These are phyloP conservation scores for Harringtonia aguacate DNA, from an alignment of 2,329 filamentous ascomycete species.

Conservation along the genomic window DNA sequence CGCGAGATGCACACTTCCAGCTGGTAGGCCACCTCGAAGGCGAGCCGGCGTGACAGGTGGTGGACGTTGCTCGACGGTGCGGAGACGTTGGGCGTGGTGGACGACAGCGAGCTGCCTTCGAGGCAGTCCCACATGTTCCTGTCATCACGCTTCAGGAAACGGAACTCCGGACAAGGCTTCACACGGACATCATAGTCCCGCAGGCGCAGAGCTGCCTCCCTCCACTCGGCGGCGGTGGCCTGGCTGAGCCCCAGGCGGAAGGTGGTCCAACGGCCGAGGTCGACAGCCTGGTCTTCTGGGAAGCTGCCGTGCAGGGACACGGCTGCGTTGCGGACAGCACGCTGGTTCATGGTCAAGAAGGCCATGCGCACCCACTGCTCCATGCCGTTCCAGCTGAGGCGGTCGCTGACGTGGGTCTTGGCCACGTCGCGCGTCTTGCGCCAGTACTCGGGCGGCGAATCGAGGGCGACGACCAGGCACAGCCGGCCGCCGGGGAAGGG, in stretches of 20 bases:
- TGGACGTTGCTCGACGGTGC: slow-evolving; percentile 4
- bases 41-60: slow-evolving; percentile 25
- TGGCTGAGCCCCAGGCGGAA: slow-evolving; percentile 34
- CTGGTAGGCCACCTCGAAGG: slow-evolving; percentile 74
- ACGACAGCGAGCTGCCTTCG: background rate
- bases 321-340: slow-evolving; percentile 21
- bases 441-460: slow-evolving; percentile 37
- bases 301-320: slow-evolving; percentile 22
- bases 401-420: slow-evolving; percentile 21
- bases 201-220: slow-evolving; percentile 41
- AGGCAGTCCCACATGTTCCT: slow-evolving; percentile 13
- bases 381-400: slow-evolving; percentile 25
- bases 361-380: slow-evolving; percentile 40
- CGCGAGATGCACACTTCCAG: slow-evolving; percentile 88
- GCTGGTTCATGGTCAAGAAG: slow-evolving; percentile 27
- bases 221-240: slow-evolving; percentile 17
- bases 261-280: slow-evolving; percentile 47
- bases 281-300: slow-evolving; percentile 28
- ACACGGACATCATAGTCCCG: slow-evolving; percentile 58
- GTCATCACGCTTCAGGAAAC: slow-evolving; percentile 10
- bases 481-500: slow-evolving; percentile 20
- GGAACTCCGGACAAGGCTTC: slow-evolving; percentile 5
- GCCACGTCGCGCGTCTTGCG: slow-evolving; percentile 22
- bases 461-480: slow-evolving; percentile 35
- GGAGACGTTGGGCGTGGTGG: background rate